Evolutionary conservation across 1,284 basidiomycete species (phyloP).

Genomic region (Austropuccinia psidii): DNA sequence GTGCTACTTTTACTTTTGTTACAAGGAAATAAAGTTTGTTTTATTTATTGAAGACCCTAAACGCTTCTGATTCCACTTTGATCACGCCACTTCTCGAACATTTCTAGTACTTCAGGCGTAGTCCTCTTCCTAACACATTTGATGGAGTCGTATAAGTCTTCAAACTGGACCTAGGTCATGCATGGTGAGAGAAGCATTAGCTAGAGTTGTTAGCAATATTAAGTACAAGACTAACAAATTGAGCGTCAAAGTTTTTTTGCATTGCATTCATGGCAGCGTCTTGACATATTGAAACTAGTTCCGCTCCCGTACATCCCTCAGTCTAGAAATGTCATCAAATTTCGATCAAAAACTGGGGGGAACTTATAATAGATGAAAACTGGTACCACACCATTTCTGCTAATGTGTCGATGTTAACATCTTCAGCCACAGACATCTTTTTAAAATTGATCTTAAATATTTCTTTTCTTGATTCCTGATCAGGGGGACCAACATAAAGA

Average conservation of each 20-base stretch:
- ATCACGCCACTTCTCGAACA: conserved; percentile 60
- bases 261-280: conserved; percentile 89
- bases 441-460: conserved; percentile 70
- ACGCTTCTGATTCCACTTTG: conserved; percentile 41
- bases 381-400: conserved; percentile 60
- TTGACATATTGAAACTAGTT: conserved; percentile 84
- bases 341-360: not conserved
- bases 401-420: conserved; percentile 62
- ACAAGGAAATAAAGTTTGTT: not conserved
- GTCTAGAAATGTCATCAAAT: conserved; percentile 54
- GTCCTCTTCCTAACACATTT: conserved; percentile 68
- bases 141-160: conserved; percentile 70
- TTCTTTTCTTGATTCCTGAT: conserved; percentile 66
- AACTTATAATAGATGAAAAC: conserved; percentile 34
- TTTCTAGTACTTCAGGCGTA: conserved; percentile 67
- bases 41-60: conserved; percentile 35
- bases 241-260: conserved; percentile 71
- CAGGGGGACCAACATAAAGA: conserved; percentile 87
- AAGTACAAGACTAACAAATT: conserved; percentile 55
- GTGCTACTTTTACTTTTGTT: not conserved
- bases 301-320: conserved; percentile 91
- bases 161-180: conserved; percentile 59
- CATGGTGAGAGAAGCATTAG: not conserved
- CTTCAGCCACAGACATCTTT: conserved; percentile 70
- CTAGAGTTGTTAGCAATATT: not conserved